phyloP scores from a whole-genome alignment of 208 protist species.

The Crithidia bombi region DNA sequence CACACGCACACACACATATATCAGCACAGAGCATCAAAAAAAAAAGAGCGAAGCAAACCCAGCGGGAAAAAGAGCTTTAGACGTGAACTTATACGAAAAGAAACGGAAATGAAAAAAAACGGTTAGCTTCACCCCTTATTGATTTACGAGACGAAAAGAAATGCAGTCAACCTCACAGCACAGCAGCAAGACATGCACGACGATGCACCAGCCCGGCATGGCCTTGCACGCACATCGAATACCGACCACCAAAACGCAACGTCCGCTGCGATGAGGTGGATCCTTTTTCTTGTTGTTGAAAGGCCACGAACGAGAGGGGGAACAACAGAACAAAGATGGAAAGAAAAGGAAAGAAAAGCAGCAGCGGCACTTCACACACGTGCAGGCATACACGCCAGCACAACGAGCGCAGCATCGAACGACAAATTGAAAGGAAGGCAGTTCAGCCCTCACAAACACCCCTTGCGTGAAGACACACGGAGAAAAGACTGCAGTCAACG shows the following conservation, averaged over 20 bases:
- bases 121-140: background rate
- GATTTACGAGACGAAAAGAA: constrained; percentile 21
- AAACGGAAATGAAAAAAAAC: constrained; percentile 10
- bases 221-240: too few species aligned
- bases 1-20: background rate
- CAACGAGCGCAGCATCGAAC: background rate
- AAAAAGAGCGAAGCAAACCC: background rate
- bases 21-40: background rate
- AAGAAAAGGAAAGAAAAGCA: constrained; percentile 13
- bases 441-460: too few species aligned
- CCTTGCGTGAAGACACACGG: too few species aligned
- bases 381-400: background rate
- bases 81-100: background rate
- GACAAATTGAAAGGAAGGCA: too few species aligned
- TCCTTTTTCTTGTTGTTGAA: too few species aligned
- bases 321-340: constrained; percentile 4
- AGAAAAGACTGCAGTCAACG: too few species aligned
- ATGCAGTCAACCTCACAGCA: background rate
- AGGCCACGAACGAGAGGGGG: constrained; percentile 2
- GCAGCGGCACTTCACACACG: background rate
- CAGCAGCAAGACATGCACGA: too few species aligned
- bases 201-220: too few species aligned
- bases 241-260: too few species aligned
- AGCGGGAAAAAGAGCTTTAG: background rate
- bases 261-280: too few species aligned